A percentile compares a stretch with the other conserved stretches of the same genome.
Evolutionary conservation across 257 asterid species (phyloP).

Genomic region (Leonotis leonurus): DNA sequence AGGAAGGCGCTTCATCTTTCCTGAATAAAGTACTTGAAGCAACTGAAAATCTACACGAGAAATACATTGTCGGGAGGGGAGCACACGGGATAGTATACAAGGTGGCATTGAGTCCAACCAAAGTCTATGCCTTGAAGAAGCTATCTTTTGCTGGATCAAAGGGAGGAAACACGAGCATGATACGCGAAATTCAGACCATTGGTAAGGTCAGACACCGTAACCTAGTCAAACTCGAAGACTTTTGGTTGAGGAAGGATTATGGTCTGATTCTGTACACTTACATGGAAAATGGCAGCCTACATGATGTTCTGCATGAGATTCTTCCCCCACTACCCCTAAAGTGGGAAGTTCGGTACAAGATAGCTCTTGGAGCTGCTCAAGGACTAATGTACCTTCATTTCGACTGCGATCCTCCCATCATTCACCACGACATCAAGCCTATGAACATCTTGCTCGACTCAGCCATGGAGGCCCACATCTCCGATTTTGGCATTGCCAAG

Average conservation of each 20-base stretch:
- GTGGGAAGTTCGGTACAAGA: constrained; percentile 52
- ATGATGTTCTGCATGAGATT: constrained; percentile 51
- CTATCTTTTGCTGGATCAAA: constrained; percentile 37
- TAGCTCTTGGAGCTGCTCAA: constrained; percentile 74
- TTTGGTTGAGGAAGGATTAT: constrained; percentile 72
- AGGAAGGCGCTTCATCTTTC: constrained; percentile 62
- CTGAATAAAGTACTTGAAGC: constrained; percentile 60
- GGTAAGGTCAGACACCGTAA: constrained; percentile 83
- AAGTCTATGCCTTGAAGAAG: constrained; percentile 67
- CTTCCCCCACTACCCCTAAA: constrained; percentile 33
- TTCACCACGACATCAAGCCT: constrained; percentile 74
- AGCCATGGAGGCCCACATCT: constrained; percentile 70
- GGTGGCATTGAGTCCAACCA: constrained; percentile 42
- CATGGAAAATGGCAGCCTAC: constrained; percentile 77
- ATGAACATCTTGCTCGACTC: constrained; percentile 69
- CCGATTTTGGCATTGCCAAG: constrained; percentile 85
- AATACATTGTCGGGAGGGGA: constrained; percentile 59
- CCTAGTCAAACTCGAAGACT: constrained; percentile 56
- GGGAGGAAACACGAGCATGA: constrained; percentile 52
- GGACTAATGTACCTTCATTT: constrained; percentile 76
- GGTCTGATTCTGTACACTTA: constrained; percentile 59
- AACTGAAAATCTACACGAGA: constrained; percentile 57
- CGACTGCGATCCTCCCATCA: constrained; percentile 71
- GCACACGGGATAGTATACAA: constrained; percentile 77
- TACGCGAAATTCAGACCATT: constrained; percentile 62